Evolutionary conservation across 208 protist genomes (phyloP).

Genomic region (Jaenimonas drosophilae): DNA sequence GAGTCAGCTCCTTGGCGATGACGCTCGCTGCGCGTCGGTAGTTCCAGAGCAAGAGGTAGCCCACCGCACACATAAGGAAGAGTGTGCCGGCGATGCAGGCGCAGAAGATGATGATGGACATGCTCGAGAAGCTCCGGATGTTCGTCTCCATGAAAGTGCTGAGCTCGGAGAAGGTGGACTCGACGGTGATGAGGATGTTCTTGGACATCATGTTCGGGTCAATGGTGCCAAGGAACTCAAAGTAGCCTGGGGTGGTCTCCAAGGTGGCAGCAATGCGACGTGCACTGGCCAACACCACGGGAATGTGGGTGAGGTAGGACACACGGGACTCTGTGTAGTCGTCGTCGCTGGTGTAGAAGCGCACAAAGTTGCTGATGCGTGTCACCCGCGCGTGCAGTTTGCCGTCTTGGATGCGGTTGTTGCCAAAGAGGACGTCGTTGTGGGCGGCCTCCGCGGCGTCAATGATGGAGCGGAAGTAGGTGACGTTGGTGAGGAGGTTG

Average conservation of each 20-base stretch:
- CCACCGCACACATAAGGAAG: background rate
- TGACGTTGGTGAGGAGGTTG: slow-evolving; percentile 6
- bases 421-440: background rate
- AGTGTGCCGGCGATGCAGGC: slow-evolving; percentile 1
- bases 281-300: slow-evolving; percentile 1
- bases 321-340: slow-evolving; percentile 1
- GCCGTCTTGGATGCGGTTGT: background rate
- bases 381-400: background rate
- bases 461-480: slow-evolving; percentile 5
- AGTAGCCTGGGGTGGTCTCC: background rate
- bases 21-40: slow-evolving; percentile 7
- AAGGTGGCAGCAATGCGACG: slow-evolving; percentile 3
- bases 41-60: slow-evolving; percentile 11
- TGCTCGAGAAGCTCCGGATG: background rate
- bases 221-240: background rate
- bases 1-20: slow-evolving; percentile 1
- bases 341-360: slow-evolving; percentile 2
- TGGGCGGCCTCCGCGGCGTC: slow-evolving; percentile 3
- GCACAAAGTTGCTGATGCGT: slow-evolving; percentile 1
- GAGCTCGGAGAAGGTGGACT: slow-evolving; percentile 1
- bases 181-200: slow-evolving; percentile 2
- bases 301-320: slow-evolving; percentile 5
- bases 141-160: background rate
- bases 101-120: slow-evolving; percentile 6
- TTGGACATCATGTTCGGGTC: slow-evolving; percentile 6